Percentiles rank a stretch among this genome's conserved stretches.
Conservation (phyloP, 371 early-diverging fungal genomes). For the Gilbertella persicaria region DNA sequence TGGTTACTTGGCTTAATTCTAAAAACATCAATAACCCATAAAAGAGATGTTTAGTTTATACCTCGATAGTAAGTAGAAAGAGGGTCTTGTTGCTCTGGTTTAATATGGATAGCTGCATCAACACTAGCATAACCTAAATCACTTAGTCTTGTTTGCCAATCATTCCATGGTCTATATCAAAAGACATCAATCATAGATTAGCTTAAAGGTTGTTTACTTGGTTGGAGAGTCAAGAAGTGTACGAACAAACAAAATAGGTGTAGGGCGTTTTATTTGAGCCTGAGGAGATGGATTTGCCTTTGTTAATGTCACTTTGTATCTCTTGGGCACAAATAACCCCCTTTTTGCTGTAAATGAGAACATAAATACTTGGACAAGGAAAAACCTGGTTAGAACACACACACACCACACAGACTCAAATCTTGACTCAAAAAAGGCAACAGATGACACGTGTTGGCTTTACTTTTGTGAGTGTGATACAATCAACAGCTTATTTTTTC, state of each 20-base stretch:
- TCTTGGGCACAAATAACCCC: too few species aligned
- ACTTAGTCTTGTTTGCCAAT: conserved; percentile 32
- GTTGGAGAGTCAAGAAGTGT: not conserved
- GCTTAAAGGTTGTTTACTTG: conserved; percentile 5
- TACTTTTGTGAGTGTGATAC: too few species aligned
- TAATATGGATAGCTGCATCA: conserved; percentile 3
- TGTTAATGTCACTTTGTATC: conserved; percentile 8
- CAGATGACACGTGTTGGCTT: too few species aligned
- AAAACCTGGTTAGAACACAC: too few species aligned
- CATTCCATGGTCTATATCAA: conserved; percentile 3
- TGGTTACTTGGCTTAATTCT: conserved; percentile 27
- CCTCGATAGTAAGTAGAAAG: conserved; percentile 31
- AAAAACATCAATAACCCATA: not conserved
- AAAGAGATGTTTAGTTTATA: not conserved
- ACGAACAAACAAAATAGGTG: conserved; percentile 19
- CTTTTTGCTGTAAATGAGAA: too few species aligned
- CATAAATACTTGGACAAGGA: too few species aligned
- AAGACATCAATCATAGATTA: not conserved
- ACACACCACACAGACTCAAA: too few species aligned
- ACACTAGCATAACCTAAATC: conserved; percentile 30
- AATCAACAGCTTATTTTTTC: not conserved
- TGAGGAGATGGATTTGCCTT: conserved; percentile 8
- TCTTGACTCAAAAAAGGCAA: too few species aligned
- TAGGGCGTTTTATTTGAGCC: conserved; percentile 16
- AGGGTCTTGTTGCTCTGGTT: conserved; percentile 2